A percentile compares a stretch with the other conserved stretches of the same genome.
phyloP scores from a whole-genome alignment of 345 rosid species.

The Camelina hispida region DNA sequence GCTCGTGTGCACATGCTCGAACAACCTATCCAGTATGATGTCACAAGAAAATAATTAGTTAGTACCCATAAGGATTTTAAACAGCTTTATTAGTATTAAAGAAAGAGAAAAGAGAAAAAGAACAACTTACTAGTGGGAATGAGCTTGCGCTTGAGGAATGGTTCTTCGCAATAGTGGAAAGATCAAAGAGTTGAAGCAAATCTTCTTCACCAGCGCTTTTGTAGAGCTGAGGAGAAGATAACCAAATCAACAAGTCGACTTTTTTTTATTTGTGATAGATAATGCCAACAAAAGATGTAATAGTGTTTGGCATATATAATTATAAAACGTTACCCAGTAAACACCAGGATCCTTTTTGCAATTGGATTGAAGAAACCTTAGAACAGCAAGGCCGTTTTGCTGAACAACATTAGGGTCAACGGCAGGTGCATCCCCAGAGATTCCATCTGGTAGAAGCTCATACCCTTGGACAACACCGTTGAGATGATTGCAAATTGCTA shows the following conservation, averaged over 20 bases:
- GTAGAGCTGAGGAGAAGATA: constrained; percentile 64
- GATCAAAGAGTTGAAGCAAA: constrained; percentile 85
- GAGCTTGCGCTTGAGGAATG: constrained; percentile 60
- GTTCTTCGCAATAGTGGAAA: constrained; percentile 75
- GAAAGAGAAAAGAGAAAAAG: too few relatives aligned
- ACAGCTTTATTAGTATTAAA: too few relatives aligned
- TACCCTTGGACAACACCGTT: constrained; percentile 93
- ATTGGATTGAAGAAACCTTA: constrained; percentile 91
- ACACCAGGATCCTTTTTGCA: constrained; percentile 98
- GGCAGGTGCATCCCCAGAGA: constrained; percentile 83
- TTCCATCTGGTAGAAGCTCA: constrained; percentile 85
- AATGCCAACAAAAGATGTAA: background rate
- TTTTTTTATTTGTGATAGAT: background rate
- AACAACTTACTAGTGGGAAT: constrained; percentile 42
- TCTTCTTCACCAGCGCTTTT: constrained; percentile 89
- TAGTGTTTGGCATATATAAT: constrained; percentile 9
- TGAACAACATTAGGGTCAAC: constrained; percentile 94
- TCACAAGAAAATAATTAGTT: too few relatives aligned
- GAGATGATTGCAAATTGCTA: constrained; percentile 93
- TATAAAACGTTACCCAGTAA: constrained; percentile 71
- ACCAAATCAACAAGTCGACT: constrained; percentile 7
- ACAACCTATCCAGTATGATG: too few relatives aligned
- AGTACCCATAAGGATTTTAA: too few relatives aligned
- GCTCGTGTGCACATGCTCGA: constrained; percentile 25
- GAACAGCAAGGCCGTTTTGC: constrained; percentile 88